Percentiles rank a stretch among this genome's conserved stretches.
Evolutionary conservation across 768 basidiomycete species (phyloP).

Genomic region (Galerina marginata): DNA sequence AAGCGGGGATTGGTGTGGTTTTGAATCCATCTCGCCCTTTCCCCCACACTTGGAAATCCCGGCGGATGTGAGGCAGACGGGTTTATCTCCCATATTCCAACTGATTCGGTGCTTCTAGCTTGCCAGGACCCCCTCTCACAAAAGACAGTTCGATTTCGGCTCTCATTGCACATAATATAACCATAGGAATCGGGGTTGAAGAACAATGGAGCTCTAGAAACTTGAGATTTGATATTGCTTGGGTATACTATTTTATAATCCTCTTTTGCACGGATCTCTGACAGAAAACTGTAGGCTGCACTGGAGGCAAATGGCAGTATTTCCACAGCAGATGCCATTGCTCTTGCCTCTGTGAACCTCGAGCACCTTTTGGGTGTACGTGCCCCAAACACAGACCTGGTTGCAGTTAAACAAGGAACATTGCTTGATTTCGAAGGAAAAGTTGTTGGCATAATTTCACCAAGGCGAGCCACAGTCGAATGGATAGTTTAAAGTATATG

Average conservation of each 20-base stretch:
- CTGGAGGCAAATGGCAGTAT: constrained; percentile 29
- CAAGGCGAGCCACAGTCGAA: constrained; percentile 28
- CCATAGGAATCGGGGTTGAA: constrained; percentile 65
- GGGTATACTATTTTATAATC: constrained; percentile 52
- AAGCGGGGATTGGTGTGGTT: constrained; percentile 73
- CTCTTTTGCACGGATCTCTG: not conserved
- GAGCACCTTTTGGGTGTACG: constrained; percentile 46
- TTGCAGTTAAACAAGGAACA: constrained; percentile 41
- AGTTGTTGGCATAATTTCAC: constrained; percentile 44
- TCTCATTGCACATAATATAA: constrained; percentile 69
- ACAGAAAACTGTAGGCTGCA: constrained; percentile 18
- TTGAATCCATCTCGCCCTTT: constrained; percentile 69
- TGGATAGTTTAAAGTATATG: constrained; percentile 17
- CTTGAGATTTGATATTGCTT: constrained; percentile 75
- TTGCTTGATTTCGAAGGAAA: constrained; percentile 47
- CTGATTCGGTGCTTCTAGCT: constrained; percentile 26
- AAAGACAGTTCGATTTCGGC: constrained; percentile 58
- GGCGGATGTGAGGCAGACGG: constrained; percentile 54
- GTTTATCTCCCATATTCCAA: not conserved
- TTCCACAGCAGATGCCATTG: constrained; percentile 38
- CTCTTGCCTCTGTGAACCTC: constrained; percentile 48
- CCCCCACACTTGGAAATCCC: constrained; percentile 70
- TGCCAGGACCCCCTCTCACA: constrained; percentile 49
- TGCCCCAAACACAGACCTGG: constrained; percentile 39
- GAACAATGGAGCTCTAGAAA: constrained; percentile 67